Evolutionary conservation across 176 grass and related monocot genomes (phyloP).

Genomic region (barley (Hordeum vulgare)): MorexV3_pseudomolecules_assembly NC_058523.1:3686491-3686990

Average conservation of each 20-base stretch:
- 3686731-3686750: slow-evolving; percentile 24
- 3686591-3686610: background rate
- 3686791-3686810: slow-evolving; percentile 17
- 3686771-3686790: background rate
- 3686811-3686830: slow-evolving; percentile 27
- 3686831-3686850: background rate
- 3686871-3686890: slow-evolving; percentile 44
- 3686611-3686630: background rate
- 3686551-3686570: slow-evolving; percentile 25
- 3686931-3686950: background rate
- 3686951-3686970: background rate
- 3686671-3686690: background rate
- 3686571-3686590: background rate
- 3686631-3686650: background rate
- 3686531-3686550: background rate
- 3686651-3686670: background rate
- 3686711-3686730: slow-evolving; percentile 25
- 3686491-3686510: too few relatives aligned
- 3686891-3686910: slow-evolving; percentile 22
- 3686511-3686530: too few relatives aligned
- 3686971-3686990: too few relatives aligned
- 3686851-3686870: slow-evolving; percentile 9
- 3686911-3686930: background rate
- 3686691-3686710: background rate
- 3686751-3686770: background rate